Base-by-base conservation (phyloP, 2,329 filamentous ascomycete genomes). In the Fusarium abutilonis region DNA sequence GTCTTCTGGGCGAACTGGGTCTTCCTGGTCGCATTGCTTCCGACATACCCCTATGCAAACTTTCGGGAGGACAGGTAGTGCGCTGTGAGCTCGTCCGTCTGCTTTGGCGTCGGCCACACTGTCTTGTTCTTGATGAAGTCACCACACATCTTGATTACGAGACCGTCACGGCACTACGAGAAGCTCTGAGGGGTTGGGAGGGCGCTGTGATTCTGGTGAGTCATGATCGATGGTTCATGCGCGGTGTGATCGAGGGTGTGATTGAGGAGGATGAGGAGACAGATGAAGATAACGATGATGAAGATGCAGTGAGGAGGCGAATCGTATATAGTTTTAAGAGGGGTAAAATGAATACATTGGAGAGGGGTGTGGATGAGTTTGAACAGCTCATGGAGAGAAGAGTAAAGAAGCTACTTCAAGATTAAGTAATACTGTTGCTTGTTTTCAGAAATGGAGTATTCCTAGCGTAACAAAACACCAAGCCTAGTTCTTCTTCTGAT, bases 71-170 rank as follows among this genome's bases (percentile, higher is more conserved):
- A 0, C 92, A 96, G 75, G 83, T 92, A 19, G 89, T 90, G 44
- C 77, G 83, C 15, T 79, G 79, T 49, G 87, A 89, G 58, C 78
- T 94, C 45, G 89, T 89, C 2, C 82, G 85, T 43, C 76, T 93
- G n/a, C 77, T 94, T 32, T 89, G 87, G 82, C 79, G 78, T 36
- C 80, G 84, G 4, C 90, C 90, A 17, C 90, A 93, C 64, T 83
- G 91, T 53, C 81, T 94, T 3, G 82, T 94, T 6, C 82, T 94
- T 8, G 91, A 94, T 72, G 92, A 92, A 73, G 88, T 92, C 21
- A 95, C 91, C 7, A 94, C 92, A 1, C 92, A 96, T 78, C 80
- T 96, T 36, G 92, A 96, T 72, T 91, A 90, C 60, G 86, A 95
- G 75, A 94, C 90, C 0, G 90, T 94, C 21, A 84, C 86, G 8